Evolutionary conservation across 441 rosid species (phyloP).

Genomic region (Croton laevigatus): DNA sequence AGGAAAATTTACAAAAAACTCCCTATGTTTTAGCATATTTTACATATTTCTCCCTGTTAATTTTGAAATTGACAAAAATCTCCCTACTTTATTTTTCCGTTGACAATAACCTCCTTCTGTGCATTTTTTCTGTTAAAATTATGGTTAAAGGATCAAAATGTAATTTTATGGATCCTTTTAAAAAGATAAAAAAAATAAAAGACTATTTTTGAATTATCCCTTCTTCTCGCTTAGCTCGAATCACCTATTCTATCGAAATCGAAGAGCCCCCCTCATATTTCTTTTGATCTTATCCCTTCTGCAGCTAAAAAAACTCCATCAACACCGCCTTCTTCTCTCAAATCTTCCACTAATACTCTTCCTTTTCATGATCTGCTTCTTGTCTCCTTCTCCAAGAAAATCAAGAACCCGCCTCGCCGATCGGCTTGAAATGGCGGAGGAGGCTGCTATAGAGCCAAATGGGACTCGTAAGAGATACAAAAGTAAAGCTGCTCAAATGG

Average conservation of each 20-base stretch:
- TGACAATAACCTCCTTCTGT: too few relatives aligned
- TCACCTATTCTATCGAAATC: constrained; percentile 28
- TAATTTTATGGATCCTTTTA: too few relatives aligned
- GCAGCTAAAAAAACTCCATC: constrained; percentile 39
- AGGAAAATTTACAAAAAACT: too few relatives aligned
- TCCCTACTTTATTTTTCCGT: too few relatives aligned
- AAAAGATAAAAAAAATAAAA: too few relatives aligned
- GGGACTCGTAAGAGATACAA: constrained; percentile 51
- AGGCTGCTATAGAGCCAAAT: constrained; percentile 37
- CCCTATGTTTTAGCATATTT: too few relatives aligned
- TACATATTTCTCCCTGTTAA: too few relatives aligned
- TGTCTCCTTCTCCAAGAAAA: constrained; percentile 69
- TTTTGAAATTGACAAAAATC: too few relatives aligned
- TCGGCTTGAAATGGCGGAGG: constrained; percentile 57
- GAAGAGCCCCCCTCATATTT: constrained; percentile 31
- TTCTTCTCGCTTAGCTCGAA: constrained; percentile 51
- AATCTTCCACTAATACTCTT: constrained; percentile 37
- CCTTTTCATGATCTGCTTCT: constrained; percentile 67
- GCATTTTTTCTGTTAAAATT: too few relatives aligned
- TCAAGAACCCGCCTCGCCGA: constrained; percentile 63
- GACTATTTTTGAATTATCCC: too few relatives aligned
- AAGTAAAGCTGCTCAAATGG: constrained; percentile 48
- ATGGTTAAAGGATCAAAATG: too few relatives aligned
- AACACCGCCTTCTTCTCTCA: constrained; percentile 32
- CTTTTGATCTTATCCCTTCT: constrained; percentile 47